A percentile compares a stretch with the other conserved stretches of the same genome.
phyloP scores from a whole-genome alignment of 2,329 filamentous ascomycete species.

The Stenocarpella maydis region DNA sequence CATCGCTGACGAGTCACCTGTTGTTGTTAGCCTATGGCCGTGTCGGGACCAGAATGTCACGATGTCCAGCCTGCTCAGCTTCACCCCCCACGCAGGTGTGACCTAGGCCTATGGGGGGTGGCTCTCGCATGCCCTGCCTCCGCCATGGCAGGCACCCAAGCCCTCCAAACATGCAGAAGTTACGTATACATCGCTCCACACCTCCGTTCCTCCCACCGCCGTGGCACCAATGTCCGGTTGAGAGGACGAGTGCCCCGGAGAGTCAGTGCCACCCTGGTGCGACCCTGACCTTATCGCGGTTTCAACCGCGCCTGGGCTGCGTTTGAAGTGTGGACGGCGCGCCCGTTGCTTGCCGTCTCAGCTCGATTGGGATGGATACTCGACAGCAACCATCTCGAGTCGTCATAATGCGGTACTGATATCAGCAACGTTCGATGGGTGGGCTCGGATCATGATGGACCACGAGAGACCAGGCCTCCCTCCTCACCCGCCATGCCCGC shows the following conservation, averaged over 20 bases:
- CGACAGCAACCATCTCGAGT: neutral
- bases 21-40: neutral
- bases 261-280: conserved; percentile 22
- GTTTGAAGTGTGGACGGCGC: conserved; percentile 14
- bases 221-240: neutral
- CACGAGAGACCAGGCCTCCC: neutral
- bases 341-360: neutral
- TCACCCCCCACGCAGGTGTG: conserved; percentile 25
- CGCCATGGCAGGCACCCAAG: conserved; percentile 12
- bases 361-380: conserved; percentile 5
- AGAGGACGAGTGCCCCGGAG: neutral
- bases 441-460: neutral
- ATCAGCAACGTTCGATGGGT: conserved; percentile 11
- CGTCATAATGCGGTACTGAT: conserved; percentile 5
- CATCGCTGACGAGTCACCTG: conserved; percentile 21
- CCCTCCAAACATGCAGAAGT: neutral
- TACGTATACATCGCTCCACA: neutral
- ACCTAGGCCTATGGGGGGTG: neutral
- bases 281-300: conserved; percentile 16
- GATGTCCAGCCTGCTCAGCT: conserved; percentile 16
- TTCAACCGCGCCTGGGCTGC: conserved; percentile 17
- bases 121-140: conserved; percentile 14
- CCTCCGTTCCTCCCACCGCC: neutral
- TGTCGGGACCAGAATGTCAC: conserved; percentile 1
- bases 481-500: neutral